A percentile compares a stretch with the other conserved stretches of the same genome.
These are phyloP conservation scores for Blastomyces emzantsi DNA, from an alignment of 2,329 filamentous ascomycete genomes.

Conservation along the genomic window DNA sequence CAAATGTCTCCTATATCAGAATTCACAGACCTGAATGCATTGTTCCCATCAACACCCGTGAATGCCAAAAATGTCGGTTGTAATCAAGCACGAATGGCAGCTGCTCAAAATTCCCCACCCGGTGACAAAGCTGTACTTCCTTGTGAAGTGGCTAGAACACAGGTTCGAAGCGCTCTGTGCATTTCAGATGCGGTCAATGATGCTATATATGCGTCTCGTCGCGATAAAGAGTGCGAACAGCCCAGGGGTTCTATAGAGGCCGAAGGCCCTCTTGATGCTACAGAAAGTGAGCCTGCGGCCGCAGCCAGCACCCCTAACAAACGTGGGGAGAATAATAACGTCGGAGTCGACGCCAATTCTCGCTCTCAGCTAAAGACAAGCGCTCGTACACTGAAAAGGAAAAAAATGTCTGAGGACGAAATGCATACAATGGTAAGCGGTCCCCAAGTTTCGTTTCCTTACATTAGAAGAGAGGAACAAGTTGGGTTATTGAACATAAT, in stretches of 20 bases:
- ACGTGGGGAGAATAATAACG: background rate
- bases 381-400: background rate
- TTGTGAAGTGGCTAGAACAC: background rate
- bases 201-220: background rate
- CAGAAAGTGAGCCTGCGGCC: background rate
- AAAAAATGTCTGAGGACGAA: background rate
- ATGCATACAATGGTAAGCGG: background rate
- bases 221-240: background rate
- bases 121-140: background rate
- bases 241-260: background rate
- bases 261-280: background rate
- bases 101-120: background rate
- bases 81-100: background rate
- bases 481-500: background rate
- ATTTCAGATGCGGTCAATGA: background rate
- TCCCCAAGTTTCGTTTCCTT: background rate
- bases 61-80: background rate
- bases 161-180: background rate
- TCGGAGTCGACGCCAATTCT: too few species aligned
- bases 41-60: slow-evolving; percentile 22
- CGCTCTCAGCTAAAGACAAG: background rate
- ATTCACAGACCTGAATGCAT: slow-evolving; percentile 23
- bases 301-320: background rate
- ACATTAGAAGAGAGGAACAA: background rate
- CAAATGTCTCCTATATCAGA: slow-evolving; percentile 18